A percentile compares a stretch with the other conserved stretches of the same genome.
Conservation (phyloP, 2,329 filamentous ascomycete species). For the Bipolaris sorokiniana region DNA sequence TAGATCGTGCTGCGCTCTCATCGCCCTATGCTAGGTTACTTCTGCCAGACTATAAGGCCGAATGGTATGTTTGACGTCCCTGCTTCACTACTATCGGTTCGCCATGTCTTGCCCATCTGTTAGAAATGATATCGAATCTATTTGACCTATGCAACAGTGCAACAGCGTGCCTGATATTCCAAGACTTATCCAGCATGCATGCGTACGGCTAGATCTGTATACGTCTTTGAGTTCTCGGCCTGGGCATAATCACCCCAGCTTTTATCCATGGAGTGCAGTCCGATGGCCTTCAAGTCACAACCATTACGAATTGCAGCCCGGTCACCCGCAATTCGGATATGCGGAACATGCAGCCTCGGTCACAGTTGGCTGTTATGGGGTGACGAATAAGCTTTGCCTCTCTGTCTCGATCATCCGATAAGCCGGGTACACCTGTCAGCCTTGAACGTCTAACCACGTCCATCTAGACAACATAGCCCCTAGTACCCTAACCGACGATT, state of each 20-base stretch:
- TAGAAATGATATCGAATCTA: not conserved
- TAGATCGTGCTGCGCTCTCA: not conserved
- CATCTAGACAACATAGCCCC: not conserved
- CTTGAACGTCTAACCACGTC: not conserved
- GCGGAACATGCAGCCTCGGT: not conserved
- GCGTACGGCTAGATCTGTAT: not conserved
- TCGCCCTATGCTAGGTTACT: not conserved
- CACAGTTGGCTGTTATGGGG: too few species aligned
- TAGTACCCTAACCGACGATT: not conserved
- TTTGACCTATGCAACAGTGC: not conserved
- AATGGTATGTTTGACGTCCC: slow-evolving; percentile 2
- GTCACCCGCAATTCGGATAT: slow-evolving; percentile 1
- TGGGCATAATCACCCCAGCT: not conserved
- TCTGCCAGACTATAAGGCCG: not conserved
- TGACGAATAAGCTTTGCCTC: too few species aligned
- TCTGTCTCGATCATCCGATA: slow-evolving; percentile 3
- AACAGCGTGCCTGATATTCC: not conserved
- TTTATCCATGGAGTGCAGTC: not conserved
- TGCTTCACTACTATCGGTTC: not conserved
- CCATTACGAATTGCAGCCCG: not conserved
- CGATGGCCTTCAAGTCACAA: slow-evolving; percentile 2
- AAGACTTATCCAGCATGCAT: not conserved
- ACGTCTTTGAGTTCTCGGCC: not conserved
- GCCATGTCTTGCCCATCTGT: not conserved
- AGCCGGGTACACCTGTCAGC: not conserved